phyloP scores from a whole-genome alignment of 2,329 filamentous ascomycete genomes.

The Ophiostoma novo-ulmi region DNA sequence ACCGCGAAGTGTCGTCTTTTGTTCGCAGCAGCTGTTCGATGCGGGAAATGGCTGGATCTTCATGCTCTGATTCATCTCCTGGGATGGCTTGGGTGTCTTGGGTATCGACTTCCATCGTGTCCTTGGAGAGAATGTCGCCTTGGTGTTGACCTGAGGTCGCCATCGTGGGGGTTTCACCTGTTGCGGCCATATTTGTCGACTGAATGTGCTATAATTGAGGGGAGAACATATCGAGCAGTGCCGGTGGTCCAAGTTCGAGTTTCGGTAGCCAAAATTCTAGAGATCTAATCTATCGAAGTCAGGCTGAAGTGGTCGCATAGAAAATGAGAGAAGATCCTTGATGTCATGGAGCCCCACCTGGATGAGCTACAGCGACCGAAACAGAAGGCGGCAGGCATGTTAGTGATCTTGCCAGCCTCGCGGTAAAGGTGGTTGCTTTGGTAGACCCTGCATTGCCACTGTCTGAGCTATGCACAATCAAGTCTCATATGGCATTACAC shows the following conservation, averaged over 20 bases:
- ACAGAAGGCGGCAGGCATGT: constrained; percentile 4
- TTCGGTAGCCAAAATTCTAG: neutral
- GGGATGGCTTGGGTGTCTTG: neutral
- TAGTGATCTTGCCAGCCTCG: constrained; percentile 3
- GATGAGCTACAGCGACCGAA: constrained; percentile 1
- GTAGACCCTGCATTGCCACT: neutral
- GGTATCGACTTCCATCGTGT: neutral
- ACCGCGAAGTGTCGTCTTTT: constrained; percentile 62
- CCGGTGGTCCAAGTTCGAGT: neutral
- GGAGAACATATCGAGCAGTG: neutral
- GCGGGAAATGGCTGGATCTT: constrained; percentile 38
- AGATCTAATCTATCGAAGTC: neutral
- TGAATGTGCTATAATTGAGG: neutral
- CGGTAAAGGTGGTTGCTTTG: neutral
- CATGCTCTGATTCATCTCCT: neutral
- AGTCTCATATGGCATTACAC: neutral
- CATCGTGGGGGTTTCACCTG: neutral
- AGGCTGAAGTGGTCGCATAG: constrained; percentile 5
- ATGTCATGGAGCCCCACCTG: constrained; percentile 10
- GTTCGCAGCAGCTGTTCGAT: constrained; percentile 52
- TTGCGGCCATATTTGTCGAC: neutral
- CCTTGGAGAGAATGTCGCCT: neutral
- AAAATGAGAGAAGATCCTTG: constrained; percentile 11
- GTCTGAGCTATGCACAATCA: neutral
- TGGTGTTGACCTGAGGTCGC: neutral